Conservation (phyloP, 2,329 filamentous ascomycete genomes). For the Pestalotiopsis sp. region DNA sequence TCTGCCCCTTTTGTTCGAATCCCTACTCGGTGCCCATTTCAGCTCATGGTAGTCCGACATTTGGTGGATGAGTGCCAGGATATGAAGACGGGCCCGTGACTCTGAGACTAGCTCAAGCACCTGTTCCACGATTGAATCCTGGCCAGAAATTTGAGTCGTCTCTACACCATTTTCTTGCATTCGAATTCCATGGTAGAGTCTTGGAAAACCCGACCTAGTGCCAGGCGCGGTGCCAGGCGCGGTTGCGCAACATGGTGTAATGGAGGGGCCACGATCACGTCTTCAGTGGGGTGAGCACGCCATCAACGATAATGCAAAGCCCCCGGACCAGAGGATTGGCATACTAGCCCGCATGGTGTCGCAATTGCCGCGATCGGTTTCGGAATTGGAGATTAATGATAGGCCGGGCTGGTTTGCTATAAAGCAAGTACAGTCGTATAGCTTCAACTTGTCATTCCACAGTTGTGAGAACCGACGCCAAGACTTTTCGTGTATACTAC, state of each 20-base stretch:
- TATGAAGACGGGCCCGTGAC: background rate
- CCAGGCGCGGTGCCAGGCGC: background rate
- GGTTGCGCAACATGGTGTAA: constrained; percentile 10
- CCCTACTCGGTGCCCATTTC: background rate
- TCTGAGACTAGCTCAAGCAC: background rate
- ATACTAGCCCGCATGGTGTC: constrained; percentile 5
- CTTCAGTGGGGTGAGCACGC: constrained; percentile 12
- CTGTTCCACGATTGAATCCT: background rate
- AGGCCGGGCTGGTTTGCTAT: background rate
- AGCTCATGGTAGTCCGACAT: background rate
- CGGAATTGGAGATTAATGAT: background rate
- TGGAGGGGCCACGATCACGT: constrained; percentile 13
- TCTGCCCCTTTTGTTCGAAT: background rate
- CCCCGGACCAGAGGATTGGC: background rate
- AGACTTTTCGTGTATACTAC: background rate
- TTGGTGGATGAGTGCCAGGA: background rate
- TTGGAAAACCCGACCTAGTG: background rate
- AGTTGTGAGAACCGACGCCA: background rate
- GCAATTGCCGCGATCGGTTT: constrained; percentile 9
- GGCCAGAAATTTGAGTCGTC: background rate
- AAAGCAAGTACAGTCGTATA: background rate
- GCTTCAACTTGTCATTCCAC: background rate
- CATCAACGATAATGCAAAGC: constrained; percentile 9
- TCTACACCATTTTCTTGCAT: too few species aligned
- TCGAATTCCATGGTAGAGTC: background rate